Percentiles rank a stretch among this genome's conserved stretches.
These are phyloP conservation scores for Euphorbia tirucalli DNA, from an alignment of 345 rosid genomes.

Conservation along the genomic window DNA sequence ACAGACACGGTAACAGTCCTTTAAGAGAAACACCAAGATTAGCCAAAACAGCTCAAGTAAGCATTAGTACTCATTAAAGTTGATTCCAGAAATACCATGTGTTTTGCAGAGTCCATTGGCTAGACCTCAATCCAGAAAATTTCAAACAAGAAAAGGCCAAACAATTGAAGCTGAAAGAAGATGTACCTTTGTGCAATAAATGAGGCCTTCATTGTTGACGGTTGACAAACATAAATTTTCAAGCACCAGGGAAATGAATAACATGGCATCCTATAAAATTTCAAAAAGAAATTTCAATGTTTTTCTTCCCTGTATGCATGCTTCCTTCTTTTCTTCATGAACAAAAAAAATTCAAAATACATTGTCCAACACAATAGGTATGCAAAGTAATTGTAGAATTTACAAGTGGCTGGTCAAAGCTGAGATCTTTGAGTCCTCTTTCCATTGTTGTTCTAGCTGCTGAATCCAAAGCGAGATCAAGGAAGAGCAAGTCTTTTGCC, in stretches of 20 bases:
- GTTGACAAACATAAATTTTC: conserved; percentile 40
- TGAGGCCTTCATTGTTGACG: conserved; percentile 40
- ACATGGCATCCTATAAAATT: conserved; percentile 31
- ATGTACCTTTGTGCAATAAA: conserved; percentile 39
- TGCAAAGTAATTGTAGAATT: neutral
- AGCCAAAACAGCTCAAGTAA: neutral
- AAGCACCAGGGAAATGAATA: conserved; percentile 36
- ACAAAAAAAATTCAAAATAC: neutral
- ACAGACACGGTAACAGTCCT: conserved; percentile 36
- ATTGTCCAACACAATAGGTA: conserved; percentile 3
- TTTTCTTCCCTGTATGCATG: neutral
- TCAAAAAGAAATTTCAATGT: neutral
- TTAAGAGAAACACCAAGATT: conserved; percentile 16
- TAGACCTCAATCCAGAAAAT: neutral
- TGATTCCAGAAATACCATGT: neutral
- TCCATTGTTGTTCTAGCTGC: conserved; percentile 38
- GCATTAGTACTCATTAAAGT: neutral
- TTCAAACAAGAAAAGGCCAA: conserved; percentile 5
- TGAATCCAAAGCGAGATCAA: conserved; percentile 42
- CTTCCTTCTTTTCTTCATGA: neutral
- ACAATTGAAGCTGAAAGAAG: conserved; percentile 15
- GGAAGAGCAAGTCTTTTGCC: conserved; percentile 40
- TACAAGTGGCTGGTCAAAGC: conserved; percentile 25
- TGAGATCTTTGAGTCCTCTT: conserved; percentile 31
- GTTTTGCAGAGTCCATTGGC: neutral